A percentile compares a stretch with the other conserved stretches of the same genome.
phyloP scores from a whole-genome alignment of 2,329 filamentous ascomycete genomes.

The Penicillium concentricum region DNA sequence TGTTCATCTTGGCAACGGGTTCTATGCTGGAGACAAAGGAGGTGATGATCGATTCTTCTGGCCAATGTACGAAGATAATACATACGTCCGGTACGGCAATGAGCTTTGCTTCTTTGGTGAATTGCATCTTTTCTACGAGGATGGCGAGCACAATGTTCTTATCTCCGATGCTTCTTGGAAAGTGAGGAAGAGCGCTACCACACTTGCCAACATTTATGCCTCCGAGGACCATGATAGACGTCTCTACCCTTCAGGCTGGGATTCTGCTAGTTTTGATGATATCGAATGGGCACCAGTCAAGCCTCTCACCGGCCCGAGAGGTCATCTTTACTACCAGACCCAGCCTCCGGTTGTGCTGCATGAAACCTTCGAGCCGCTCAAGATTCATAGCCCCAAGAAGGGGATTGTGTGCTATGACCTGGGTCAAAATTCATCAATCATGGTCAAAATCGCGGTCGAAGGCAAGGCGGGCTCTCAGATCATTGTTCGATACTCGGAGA shows the following conservation, averaged over 20 bases:
- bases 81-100: constrained; percentile 27
- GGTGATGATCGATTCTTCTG: constrained; percentile 27
- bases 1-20: constrained; percentile 46
- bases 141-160: constrained; percentile 16
- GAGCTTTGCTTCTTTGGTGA: constrained; percentile 29
- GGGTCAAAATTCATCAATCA: constrained; percentile 23
- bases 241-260: constrained; percentile 22
- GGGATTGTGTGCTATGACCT: constrained; percentile 22
- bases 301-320: constrained; percentile 23
- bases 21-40: constrained; percentile 42
- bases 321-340: constrained; percentile 22
- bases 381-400: constrained; percentile 5
- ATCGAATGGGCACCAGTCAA: constrained; percentile 16
- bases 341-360: constrained; percentile 25
- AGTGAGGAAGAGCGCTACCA: constrained; percentile 22
- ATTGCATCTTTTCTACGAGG: constrained; percentile 22
- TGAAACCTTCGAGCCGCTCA: constrained; percentile 20
- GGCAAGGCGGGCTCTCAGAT: constrained; percentile 19
- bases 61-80: constrained; percentile 29
- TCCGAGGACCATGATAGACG: constrained; percentile 24
- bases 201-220: constrained; percentile 26
- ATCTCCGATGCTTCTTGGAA: constrained; percentile 25
- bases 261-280: constrained; percentile 14
- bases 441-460: constrained; percentile 17
- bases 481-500: constrained; percentile 20